These are phyloP conservation scores for Carex littledalei DNA, from an alignment of 176 grass and related monocot species.

Conservation along the genomic window DNA sequence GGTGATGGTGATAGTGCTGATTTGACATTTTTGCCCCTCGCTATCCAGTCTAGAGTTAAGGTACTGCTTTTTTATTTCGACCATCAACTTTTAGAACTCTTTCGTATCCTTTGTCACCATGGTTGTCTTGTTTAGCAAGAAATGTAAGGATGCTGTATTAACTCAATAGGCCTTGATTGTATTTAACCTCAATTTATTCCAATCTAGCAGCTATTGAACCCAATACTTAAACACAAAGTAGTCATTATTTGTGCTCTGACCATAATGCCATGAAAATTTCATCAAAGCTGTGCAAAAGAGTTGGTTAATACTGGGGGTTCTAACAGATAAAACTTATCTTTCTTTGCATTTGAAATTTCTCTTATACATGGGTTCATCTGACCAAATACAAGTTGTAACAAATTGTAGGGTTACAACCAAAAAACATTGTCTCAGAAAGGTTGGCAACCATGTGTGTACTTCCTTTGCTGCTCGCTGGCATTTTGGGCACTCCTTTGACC, in stretches of 20 bases:
- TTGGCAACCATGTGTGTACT: slow-evolving; percentile 67
- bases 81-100: not conserved
- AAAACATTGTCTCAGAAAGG: slow-evolving; percentile 63
- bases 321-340: not conserved
- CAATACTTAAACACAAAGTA: not conserved
- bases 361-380: not conserved
- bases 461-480: slow-evolving; percentile 84
- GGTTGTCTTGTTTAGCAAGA: not conserved
- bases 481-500: slow-evolving; percentile 69
- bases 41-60: slow-evolving; percentile 76
- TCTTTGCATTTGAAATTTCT: not conserved
- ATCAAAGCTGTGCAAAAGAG: not conserved
- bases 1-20: slow-evolving; percentile 77
- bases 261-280: not conserved
- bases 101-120: not conserved
- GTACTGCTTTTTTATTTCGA: slow-evolving; percentile 30
- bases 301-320: not conserved
- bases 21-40: slow-evolving; percentile 78
- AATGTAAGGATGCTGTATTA: not conserved
- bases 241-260: not conserved
- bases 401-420: slow-evolving; percentile 70
- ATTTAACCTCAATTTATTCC: not conserved
- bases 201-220: not conserved
- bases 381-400: not conserved
- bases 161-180: not conserved